Base-by-base conservation (phyloP, 164 flowering plant genomes). In the Vitis rotundifolia region DNA sequence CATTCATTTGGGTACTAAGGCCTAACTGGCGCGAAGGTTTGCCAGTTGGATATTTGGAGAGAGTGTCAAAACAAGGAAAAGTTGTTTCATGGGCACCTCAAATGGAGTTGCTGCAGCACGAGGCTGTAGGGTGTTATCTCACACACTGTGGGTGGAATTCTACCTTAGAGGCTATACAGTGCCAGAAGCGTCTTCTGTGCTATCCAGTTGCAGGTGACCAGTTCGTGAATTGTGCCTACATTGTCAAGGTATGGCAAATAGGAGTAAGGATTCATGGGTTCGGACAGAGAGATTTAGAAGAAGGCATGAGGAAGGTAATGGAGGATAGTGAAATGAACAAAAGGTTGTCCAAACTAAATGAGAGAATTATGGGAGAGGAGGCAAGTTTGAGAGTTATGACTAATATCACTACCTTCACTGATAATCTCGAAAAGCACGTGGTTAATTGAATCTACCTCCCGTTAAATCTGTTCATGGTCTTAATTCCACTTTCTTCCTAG, bases 111-210 rank as follows among this genome's bases (percentile, higher is more conserved):
- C 76, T 93, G 60, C 29, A 70, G 44, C 92, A 87, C 62, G 44
- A 54, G 48, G 85, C 89, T 0, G 87, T 93, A 3, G 90, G 92
- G 19, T 86, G 86, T 66, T 91, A 77, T 66, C 78, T 90, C 0
- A 85, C 92, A 0, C 98, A 93, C 49, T 93, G 98, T 67, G 97
- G 97, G 7, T 93, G 98, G 98, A 93, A 93, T 59, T 93, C 98
- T 0, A 91, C 89, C 0, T 66, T 86, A 77, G 98, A 93, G 67
- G 95, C 90, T 1, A 83, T 93, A 19, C 79, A 84, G 13, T 78
- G 85, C 50, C 77, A 61, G 72, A 84, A 83, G 68, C 66, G 68
- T 0, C 71, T 91, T 0, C 61, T 91, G 67, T 93, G 98, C 63
- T 89, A 76, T 65, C 98, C 97, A 0, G 79, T 90, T 0, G 89